Evolutionary conservation across 768 basidiomycete species (phyloP), one percentile per base, ranked within the genome.

Genomic region (Lentinula sp.): DNA sequence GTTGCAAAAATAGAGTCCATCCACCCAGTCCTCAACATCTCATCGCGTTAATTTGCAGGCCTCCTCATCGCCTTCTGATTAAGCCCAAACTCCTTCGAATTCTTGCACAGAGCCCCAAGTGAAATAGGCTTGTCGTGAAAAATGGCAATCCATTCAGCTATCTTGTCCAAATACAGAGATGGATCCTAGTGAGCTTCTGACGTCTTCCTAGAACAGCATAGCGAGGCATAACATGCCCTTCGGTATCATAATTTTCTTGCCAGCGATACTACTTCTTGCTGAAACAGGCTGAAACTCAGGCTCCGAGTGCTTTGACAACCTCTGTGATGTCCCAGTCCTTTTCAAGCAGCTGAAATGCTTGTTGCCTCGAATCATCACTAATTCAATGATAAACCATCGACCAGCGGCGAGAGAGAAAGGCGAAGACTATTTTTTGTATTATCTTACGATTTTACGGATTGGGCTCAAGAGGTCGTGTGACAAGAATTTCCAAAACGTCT

Each of bases 71-170:
- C 13, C 45, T 65, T 69, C 32, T 62, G 45, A 32, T 61, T 58
- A 3, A 64, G 61, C 3, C 67, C 67, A 42, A 63, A 51, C 37
- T 62, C 62, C 33, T 57, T 23, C 9, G 67, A 50, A 41, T 54
- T 63, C 12, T 54, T 18, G 32, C 59, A 60, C 3, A 68, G 59
- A 18, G 65, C 59, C 12, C 62, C 51, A 20, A 60, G 56, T 20
- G 62, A 65, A 33, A 70, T 63, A 16, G n/a, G 53, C 33, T 60
- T 51, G 54, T 65, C 60, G 41, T 63, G 62, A 39, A 62, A 48
- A 23, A 64, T 46, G 18, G 61, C 62, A 32, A 68, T 64, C 48
- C 49, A 62, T 52, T 58, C 55, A 16, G 49, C 41, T 16, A 67
- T 28, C 48, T 67, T 48, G 41, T 66, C 63, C 36, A 64, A 50